Evolutionary conservation across 2,329 filamentous ascomycete species (phyloP).

Genomic region (Fusarium austroafricanum): DNA sequence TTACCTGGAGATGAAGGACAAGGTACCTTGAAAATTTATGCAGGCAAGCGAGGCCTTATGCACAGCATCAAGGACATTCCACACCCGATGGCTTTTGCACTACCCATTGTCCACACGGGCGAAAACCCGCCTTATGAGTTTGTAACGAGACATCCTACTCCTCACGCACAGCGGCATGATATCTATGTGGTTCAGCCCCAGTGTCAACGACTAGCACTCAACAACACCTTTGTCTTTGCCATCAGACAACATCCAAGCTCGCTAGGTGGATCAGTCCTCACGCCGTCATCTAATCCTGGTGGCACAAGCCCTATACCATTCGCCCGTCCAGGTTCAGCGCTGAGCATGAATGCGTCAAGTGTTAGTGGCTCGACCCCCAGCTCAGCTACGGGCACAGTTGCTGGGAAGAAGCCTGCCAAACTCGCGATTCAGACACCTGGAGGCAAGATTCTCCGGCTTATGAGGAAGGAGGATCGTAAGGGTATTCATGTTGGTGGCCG

Average conservation of each 20-base stretch:
- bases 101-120: slow-evolving; percentile 91
- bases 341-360: slow-evolving; percentile 72
- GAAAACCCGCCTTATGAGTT: slow-evolving; percentile 97
- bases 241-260: slow-evolving; percentile 90
- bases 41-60: slow-evolving; percentile 94
- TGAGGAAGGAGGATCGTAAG: slow-evolving; percentile 80
- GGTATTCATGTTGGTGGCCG: slow-evolving; percentile 62
- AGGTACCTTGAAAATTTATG: slow-evolving; percentile 89
- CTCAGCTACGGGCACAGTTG: slow-evolving; percentile 63
- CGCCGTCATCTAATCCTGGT: slow-evolving; percentile 61
- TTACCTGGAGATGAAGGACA: slow-evolving; percentile 92
- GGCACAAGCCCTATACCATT: slow-evolving; percentile 70
- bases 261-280: slow-evolving; percentile 52
- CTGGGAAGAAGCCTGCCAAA: slow-evolving; percentile 88
- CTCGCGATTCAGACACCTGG: slow-evolving; percentile 93
- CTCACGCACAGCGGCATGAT: slow-evolving; percentile 96
- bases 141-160: slow-evolving; percentile 90
- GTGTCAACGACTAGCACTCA: slow-evolving; percentile 85
- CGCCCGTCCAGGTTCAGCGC: slow-evolving; percentile 68
- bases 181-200: slow-evolving; percentile 97
- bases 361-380: slow-evolving; percentile 68
- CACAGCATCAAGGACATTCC: slow-evolving; percentile 97
- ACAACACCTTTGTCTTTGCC: slow-evolving; percentile 98
- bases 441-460: slow-evolving; percentile 91
- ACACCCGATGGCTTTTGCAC: slow-evolving; percentile 86